Evolutionary conservation across 1,284 basidiomycete genomes (phyloP), one percentile per base, ranked within the genome.

Genomic region (Takashimella koratensis): DNA sequence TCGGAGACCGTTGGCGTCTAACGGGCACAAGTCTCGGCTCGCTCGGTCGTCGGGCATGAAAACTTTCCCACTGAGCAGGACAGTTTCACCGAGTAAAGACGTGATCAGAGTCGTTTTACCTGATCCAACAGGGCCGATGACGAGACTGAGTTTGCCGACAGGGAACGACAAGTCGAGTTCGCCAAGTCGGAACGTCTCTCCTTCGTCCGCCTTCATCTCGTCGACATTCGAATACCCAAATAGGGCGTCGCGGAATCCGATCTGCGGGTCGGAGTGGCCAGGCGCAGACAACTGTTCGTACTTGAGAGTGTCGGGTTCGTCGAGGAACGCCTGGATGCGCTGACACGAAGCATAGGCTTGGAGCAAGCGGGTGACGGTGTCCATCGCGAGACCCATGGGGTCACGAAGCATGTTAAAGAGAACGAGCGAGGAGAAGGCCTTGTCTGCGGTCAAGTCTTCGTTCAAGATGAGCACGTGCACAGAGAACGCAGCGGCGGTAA

Each of bases 81-180:
- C 74, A 10, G 79, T 80, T 64, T 83, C 82, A 25, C 81, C 81
- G n/a, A 73, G 62, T 3, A 71, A 53, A 16, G 86, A 85, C 16
- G 80, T 78, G 50, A 88, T 75, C 4, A 90, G 72, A 0, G 86
- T 86, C 0, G 87, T 87, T 76, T 92, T 92, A 11, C 81, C 81
- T 2, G 70, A 76, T 4, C 80, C 81, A 21, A 81, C 80, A 2
- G 79, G 67, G 1, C 79, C 78, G 23, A 73, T 65, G 19, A 79
- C 59, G 45, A 79, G 63, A 47, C 68, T 74, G 16, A 79, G 65
- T 30, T 70, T 52, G n/a, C 75, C 73, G 0, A 60, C 54, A 3
- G 78, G 78, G 66, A 79, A 80, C 3, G 61, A 60, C 16, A 82
- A 59, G 61, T 79, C 71, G 40, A 81, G 62, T 40, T 79, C 70